These are phyloP conservation scores for Epichloe baconii DNA, from an alignment of 2,329 filamentous ascomycete genomes.

Conservation along the genomic window DNA sequence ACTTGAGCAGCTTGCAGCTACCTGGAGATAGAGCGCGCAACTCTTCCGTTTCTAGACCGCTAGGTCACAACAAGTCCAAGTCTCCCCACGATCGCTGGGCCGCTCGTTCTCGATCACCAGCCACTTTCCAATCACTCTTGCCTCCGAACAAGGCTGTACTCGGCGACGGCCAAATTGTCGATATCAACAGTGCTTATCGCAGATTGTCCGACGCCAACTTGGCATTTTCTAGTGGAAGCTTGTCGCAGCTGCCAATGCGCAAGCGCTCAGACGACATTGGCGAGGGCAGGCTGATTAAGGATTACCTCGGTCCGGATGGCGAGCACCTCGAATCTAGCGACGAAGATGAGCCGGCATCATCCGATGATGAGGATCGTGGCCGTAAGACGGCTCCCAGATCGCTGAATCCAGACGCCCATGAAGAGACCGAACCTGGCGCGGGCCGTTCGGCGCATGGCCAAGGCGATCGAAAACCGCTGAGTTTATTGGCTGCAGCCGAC, in stretches of 20 bases:
- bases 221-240: conserved; percentile 45
- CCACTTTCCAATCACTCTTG: conserved; percentile 14
- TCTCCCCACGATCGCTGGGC: conserved; percentile 37
- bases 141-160: conserved; percentile 32
- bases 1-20: conserved; percentile 35
- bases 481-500: conserved; percentile 60
- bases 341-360: conserved; percentile 50
- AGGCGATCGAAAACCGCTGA: conserved; percentile 35
- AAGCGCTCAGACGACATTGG: conserved; percentile 32
- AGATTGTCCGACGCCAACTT: conserved; percentile 60
- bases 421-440: conserved; percentile 22
- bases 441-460: conserved; percentile 19
- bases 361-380: conserved; percentile 56
- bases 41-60: conserved; percentile 23
- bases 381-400: conserved; percentile 41
- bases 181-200: conserved; percentile 57
- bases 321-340: conserved; percentile 57
- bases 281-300: conserved; percentile 51
- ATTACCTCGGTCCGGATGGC: conserved; percentile 52
- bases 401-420: conserved; percentile 27
- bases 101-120: conserved; percentile 26
- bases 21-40: conserved; percentile 32
- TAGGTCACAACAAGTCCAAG: conserved; percentile 31
- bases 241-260: conserved; percentile 47
- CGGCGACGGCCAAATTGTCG: conserved; percentile 47